These are phyloP conservation scores for Fraxinus velutina DNA, from an alignment of 305 asterid genomes.

Conservation along the genomic window DNA sequence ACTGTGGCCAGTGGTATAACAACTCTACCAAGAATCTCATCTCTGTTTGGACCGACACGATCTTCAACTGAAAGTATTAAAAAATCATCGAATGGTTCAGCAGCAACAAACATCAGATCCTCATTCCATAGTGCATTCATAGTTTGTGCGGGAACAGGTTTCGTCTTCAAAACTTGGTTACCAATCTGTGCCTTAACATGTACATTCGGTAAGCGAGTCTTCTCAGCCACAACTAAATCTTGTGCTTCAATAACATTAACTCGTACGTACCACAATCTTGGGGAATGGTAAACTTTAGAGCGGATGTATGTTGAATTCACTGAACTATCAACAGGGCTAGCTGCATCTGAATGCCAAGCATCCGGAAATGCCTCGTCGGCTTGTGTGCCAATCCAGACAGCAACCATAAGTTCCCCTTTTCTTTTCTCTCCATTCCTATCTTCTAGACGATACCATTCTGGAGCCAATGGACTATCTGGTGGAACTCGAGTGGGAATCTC, in stretches of 20 bases:
- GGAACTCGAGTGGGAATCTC: constrained; percentile 82
- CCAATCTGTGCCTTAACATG: constrained; percentile 68
- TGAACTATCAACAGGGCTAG: constrained; percentile 44
- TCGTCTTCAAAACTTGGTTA: constrained; percentile 64
- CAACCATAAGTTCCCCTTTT: constrained; percentile 79
- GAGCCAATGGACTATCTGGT: constrained; percentile 96
- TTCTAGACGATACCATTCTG: constrained; percentile 84
- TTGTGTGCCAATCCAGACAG: constrained; percentile 93
- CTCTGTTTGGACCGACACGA: constrained; percentile 56
- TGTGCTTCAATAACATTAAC: constrained; percentile 88
- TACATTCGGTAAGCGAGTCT: constrained; percentile 46
- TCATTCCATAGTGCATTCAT: constrained; percentile 68
- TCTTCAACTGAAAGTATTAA: constrained; percentile 67
- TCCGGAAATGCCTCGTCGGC: constrained; percentile 93
- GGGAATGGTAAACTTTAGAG: constrained; percentile 83
- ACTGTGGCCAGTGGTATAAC: constrained; percentile 58
- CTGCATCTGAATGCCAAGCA: constrained; percentile 85
- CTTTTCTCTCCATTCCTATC: constrained; percentile 58
- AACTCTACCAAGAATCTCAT: constrained; percentile 59
- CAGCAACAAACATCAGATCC: constrained; percentile 83
- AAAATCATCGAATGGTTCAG: constrained; percentile 88
- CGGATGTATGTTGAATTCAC: constrained; percentile 47
- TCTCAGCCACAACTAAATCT: constrained; percentile 61
- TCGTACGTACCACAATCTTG: constrained; percentile 82
- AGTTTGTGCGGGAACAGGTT: constrained; percentile 44